These are phyloP conservation scores for Meira nashicola DNA, from an alignment of 1,284 basidiomycete genomes.

Conservation along the genomic window DNA sequence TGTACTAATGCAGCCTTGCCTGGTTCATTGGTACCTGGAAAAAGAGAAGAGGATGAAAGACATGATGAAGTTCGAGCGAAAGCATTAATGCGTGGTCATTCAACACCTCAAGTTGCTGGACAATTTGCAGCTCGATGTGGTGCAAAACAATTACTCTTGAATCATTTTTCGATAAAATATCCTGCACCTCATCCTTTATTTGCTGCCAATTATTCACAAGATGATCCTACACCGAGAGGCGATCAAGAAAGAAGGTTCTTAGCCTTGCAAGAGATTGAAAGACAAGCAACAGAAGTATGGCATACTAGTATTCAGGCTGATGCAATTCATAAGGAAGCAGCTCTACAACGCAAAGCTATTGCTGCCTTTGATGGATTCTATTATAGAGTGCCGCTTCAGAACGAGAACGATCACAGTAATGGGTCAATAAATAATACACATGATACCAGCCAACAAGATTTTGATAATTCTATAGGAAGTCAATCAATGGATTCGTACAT, in stretches of 20 bases:
- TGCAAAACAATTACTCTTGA: slow-evolving; percentile 36
- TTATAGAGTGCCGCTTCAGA: slow-evolving; percentile 9
- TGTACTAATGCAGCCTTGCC: slow-evolving; percentile 47
- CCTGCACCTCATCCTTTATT: slow-evolving; percentile 22
- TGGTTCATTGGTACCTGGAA: slow-evolving; percentile 21
- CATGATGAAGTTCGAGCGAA: slow-evolving; percentile 25
- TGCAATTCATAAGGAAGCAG: neutral
- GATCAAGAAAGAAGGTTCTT: neutral
- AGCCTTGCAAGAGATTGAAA: slow-evolving; percentile 37
- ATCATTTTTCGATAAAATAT: slow-evolving; percentile 46
- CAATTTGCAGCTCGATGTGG: slow-evolving; percentile 37
- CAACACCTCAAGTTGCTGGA: slow-evolving; percentile 44
- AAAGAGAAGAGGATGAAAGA: slow-evolving; percentile 21
- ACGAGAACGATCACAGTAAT: slow-evolving; percentile 1
- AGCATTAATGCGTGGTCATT: slow-evolving; percentile 38
- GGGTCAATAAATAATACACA: neutral
- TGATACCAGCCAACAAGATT: neutral
- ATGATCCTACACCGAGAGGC: neutral
- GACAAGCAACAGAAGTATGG: slow-evolving; percentile 38
- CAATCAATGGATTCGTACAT: neutral
- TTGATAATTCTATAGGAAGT: neutral
- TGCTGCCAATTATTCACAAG: neutral
- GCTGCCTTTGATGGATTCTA: slow-evolving; percentile 18
- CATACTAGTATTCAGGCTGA: slow-evolving; percentile 8
- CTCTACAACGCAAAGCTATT: slow-evolving; percentile 12